phyloP scores from a whole-genome alignment of 2,329 filamentous ascomycete species.

The Fusarium sp. region DNA sequence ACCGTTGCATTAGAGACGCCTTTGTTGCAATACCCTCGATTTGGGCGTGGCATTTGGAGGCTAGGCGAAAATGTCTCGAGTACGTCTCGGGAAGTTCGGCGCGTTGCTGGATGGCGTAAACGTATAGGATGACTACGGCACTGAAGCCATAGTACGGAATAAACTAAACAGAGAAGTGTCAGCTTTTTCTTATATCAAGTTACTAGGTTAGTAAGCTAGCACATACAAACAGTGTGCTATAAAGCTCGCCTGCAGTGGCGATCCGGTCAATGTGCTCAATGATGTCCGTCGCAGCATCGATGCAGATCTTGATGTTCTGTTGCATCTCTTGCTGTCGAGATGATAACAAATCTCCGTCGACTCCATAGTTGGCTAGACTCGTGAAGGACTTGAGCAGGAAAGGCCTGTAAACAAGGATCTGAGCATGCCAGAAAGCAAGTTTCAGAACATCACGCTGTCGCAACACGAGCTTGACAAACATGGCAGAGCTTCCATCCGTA shows the following conservation, averaged over 20 bases:
- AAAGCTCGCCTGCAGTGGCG: conserved; percentile 17
- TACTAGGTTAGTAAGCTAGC: too few species aligned
- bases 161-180: conserved; percentile 26
- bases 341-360: neutral
- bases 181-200: too few species aligned
- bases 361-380: conserved; percentile 22
- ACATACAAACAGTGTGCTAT: conserved; percentile 34
- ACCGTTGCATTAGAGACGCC: conserved; percentile 59
- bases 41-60: conserved; percentile 58
- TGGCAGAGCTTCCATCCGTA: conserved; percentile 51
- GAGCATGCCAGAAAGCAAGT: conserved; percentile 60
- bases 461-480: conserved; percentile 55
- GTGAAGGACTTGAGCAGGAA: conserved; percentile 56
- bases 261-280: conserved; percentile 55
- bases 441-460: conserved; percentile 60
- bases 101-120: conserved; percentile 59
- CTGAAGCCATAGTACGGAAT: conserved; percentile 61
- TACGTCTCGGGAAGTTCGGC: conserved; percentile 47
- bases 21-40: conserved; percentile 55
- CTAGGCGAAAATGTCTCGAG: conserved; percentile 53
- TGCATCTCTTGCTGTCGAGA: neutral
- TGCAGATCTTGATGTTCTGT: conserved; percentile 48
- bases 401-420: conserved; percentile 58
- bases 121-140: conserved; percentile 61
- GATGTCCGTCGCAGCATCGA: conserved; percentile 60